Percentiles rank a stretch among this genome's conserved stretches.
phyloP scores from a whole-genome alignment of 345 rosid species.

The Erysimum cheiranthoides region DNA sequence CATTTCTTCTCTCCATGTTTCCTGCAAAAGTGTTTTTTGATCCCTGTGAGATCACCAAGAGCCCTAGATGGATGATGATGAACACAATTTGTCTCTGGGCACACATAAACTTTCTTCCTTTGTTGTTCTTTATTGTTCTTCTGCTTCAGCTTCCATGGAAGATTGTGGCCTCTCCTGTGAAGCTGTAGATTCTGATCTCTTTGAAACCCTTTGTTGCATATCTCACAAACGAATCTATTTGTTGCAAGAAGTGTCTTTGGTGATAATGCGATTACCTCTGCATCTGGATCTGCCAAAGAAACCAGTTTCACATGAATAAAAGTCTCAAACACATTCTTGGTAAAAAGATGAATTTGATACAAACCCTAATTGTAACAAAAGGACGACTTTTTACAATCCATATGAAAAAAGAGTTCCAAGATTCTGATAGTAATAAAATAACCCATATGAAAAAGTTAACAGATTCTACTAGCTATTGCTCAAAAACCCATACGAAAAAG shows the following conservation, averaged over 20 bases:
- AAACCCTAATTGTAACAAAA: slow-evolving; percentile 33
- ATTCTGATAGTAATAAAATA: slow-evolving; percentile 5
- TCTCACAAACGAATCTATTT: slow-evolving; percentile 92
- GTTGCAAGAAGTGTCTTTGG: slow-evolving; percentile 82
- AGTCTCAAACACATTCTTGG: background rate
- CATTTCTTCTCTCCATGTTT: slow-evolving; percentile 53
- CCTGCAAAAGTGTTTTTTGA: slow-evolving; percentile 50
- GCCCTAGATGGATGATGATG: slow-evolving; percentile 54
- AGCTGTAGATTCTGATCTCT: slow-evolving; percentile 97
- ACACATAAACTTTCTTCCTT: slow-evolving; percentile 50
- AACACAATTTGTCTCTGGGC: slow-evolving; percentile 47
- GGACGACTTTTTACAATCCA: background rate
- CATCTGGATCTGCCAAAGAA: slow-evolving; percentile 74
- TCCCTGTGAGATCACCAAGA: slow-evolving; percentile 53
- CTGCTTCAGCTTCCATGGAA: slow-evolving; percentile 95
- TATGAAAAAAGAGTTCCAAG: slow-evolving; percentile 1
- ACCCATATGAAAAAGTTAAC: slow-evolving; percentile 12
- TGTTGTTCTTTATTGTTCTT: slow-evolving; percentile 58
- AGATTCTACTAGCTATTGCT: slow-evolving; percentile 20
- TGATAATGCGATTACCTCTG: slow-evolving; percentile 90
- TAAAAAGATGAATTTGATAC: slow-evolving; percentile 18
- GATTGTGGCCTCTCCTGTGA: slow-evolving; percentile 94
- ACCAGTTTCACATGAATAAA: slow-evolving; percentile 19
- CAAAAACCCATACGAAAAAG: background rate
- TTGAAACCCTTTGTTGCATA: slow-evolving; percentile 93